Base-by-base conservation (phyloP, 2,329 filamentous ascomycete species). In the Diaporthe citrichinensis region DNA sequence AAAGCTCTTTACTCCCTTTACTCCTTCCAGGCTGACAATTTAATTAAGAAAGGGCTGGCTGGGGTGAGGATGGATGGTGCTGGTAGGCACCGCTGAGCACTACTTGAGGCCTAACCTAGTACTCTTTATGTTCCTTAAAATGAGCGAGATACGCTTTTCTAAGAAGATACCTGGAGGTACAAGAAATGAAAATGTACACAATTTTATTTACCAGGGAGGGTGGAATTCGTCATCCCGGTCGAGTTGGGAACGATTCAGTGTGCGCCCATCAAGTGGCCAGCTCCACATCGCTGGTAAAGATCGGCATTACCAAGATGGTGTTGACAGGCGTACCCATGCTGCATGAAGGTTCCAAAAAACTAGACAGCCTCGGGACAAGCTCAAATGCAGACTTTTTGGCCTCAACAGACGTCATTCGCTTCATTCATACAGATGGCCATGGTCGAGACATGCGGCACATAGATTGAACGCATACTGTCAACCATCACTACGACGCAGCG, bases 351-450 rank as follows among this genome's bases (percentile, higher is more conserved):
- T 10, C 31, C 46, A 3, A 51, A 53, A 25, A 20, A 25, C 46
- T 51, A n/a, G 44, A 67, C 31, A 53, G 8, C 12, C 17, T 53
- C 23, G 62, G 46, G 46, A 36, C 34, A 25, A 25, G 31, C 3
- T 36, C 31, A 7, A 20, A 68, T 20, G 62, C 62, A 68, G 31
- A 68, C 46, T 53, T 53, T 68, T 39, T 68, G 44, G 62, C 23
- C n/a, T 28, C 25, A 8, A 20, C 31, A 36, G 34, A 53, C 34
- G 62, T 39, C 44, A 68, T 17, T 25, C 2, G 44, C 46, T n/a
- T 9, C 28, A 25, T 25, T 17, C 3, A 23, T 12, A 68, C 12
- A 23, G 9, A 68, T 36, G 62, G 17, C 20, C 8, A 12, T 49
- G 44, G 59, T 34, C 25, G 41, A 34, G 25, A n/a, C 12, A 4